Evolutionary conservation across 495 filamentous ascomycete species (phyloP).

Genomic region (Penicillium pulvis): DNA sequence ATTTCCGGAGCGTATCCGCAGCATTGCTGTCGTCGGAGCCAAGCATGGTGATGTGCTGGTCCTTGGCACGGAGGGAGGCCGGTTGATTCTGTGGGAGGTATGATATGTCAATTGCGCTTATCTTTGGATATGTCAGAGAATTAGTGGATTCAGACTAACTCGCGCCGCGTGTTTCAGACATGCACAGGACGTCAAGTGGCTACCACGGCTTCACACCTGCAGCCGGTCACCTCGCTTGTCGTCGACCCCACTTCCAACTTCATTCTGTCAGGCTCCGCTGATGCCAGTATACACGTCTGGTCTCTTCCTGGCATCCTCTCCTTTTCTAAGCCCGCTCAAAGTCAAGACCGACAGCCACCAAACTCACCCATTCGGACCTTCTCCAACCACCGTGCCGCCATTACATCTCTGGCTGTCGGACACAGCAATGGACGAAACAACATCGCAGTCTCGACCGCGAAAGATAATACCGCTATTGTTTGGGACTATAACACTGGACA

Average conservation of each 20-base stretch:
- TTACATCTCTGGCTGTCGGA: slow-evolving; percentile 69
- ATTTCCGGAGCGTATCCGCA: slow-evolving; percentile 82
- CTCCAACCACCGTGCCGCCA: slow-evolving; percentile 76
- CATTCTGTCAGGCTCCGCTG: slow-evolving; percentile 82
- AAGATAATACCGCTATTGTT: slow-evolving; percentile 78
- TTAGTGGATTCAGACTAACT: slow-evolving; percentile 11
- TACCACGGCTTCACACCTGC: slow-evolving; percentile 86
- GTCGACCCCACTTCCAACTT: slow-evolving; percentile 73
- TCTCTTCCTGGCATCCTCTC: slow-evolving; percentile 73
- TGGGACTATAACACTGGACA: slow-evolving; percentile 87
- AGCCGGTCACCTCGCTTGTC: slow-evolving; percentile 75
- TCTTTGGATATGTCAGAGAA: slow-evolving; percentile 11
- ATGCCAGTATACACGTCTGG: slow-evolving; percentile 91
- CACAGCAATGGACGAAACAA: slow-evolving; percentile 69
- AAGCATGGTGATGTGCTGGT: slow-evolving; percentile 69
- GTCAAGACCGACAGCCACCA: slow-evolving; percentile 39
- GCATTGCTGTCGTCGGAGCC: slow-evolving; percentile 61
- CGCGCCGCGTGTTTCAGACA: slow-evolving; percentile 50
- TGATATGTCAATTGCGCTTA: slow-evolving; percentile 22
- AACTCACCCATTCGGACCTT: slow-evolving; percentile 66
- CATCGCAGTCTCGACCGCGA: slow-evolving; percentile 74
- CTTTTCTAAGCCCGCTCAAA: slow-evolving; percentile 49
- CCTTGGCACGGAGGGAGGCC: slow-evolving; percentile 83
- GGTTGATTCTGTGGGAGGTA: slow-evolving; percentile 93
- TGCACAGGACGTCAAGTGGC: slow-evolving; percentile 85